phyloP scores from a whole-genome alignment of 2,329 filamentous ascomycete genomes.

The Ophioceras dolichostomum region DNA sequence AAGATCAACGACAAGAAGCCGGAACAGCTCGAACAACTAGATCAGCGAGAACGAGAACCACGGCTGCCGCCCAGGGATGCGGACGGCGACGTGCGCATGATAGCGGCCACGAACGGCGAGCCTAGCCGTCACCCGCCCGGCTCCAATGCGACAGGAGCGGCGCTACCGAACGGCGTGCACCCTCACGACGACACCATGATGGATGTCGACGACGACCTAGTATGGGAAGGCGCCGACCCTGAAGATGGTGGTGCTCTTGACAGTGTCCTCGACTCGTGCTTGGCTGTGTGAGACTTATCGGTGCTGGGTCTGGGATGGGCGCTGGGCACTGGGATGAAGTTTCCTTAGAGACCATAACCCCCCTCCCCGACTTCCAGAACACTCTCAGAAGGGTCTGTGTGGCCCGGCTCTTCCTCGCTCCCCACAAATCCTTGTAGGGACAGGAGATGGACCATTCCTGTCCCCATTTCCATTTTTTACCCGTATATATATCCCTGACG shows the following conservation, averaged over 20 bases:
- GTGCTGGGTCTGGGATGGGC: too few relatives aligned
- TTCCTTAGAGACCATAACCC: too few relatives aligned
- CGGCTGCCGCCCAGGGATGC: neutral
- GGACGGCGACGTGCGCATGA: conserved; percentile 18
- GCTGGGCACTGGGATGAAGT: too few relatives aligned
- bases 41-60: too few relatives aligned
- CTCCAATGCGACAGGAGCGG: too few relatives aligned
- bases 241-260: conserved; percentile 41
- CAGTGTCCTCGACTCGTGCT: conserved; percentile 41
- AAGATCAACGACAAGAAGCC: conserved; percentile 10
- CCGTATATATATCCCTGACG: neutral
- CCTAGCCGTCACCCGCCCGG: too few relatives aligned
- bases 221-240: conserved; percentile 48
- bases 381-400: too few relatives aligned
- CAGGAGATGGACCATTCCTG: too few relatives aligned
- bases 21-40: too few relatives aligned
- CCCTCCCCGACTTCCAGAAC: too few relatives aligned
- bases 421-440: too few relatives aligned
- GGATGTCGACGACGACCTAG: conserved; percentile 45
- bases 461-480: neutral
- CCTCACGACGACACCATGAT: conserved; percentile 47
- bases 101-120: conserved; percentile 15
- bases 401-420: too few relatives aligned
- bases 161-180: conserved; percentile 33
- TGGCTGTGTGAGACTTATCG: conserved; percentile 27